Conservation (phyloP, 345 rosid genomes). For the Dipteronia dyeriana region DNA sequence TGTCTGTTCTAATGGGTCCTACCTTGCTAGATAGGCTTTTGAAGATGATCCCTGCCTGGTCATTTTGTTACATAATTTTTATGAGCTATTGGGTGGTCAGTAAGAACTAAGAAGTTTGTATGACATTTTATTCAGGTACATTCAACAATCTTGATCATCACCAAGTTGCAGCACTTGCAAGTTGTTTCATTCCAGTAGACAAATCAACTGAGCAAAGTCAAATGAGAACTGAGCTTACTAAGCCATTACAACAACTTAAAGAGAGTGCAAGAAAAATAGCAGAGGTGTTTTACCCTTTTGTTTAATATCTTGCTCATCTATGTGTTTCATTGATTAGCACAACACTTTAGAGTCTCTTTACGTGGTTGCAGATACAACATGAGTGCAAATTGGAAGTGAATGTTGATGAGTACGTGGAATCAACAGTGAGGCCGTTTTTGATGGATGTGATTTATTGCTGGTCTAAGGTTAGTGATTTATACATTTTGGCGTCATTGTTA, state of each 20-base stretch:
- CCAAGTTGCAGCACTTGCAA: slow-evolving; percentile 96
- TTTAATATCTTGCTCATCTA: background rate
- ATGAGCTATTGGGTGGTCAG: background rate
- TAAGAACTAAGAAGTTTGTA: background rate
- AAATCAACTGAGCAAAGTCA: slow-evolving; percentile 86
- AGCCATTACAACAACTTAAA: slow-evolving; percentile 94
- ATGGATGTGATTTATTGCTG: slow-evolving; percentile 98
- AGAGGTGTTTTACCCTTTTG: slow-evolving; percentile 53
- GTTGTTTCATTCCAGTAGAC: slow-evolving; percentile 98
- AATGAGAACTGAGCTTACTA: slow-evolving; percentile 83
- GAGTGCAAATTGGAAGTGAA: slow-evolving; percentile 92
- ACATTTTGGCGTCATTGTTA: background rate
- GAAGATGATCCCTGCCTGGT: too few species aligned
- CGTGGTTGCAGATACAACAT: slow-evolving; percentile 72
- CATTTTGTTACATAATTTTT: too few species aligned
- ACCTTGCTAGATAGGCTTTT: too few species aligned
- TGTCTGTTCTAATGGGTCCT: background rate
- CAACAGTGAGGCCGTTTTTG: slow-evolving; percentile 88
- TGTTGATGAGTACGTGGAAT: slow-evolving; percentile 93
- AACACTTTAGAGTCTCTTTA: slow-evolving; percentile 6
- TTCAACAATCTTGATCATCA: slow-evolving; percentile 97
- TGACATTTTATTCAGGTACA: slow-evolving; percentile 62
- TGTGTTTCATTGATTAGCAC: slow-evolving; percentile 2
- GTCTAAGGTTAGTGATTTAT: slow-evolving; percentile 72
- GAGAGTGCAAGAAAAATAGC: slow-evolving; percentile 97